These are phyloP conservation scores for Boletus barrowsii DNA, from an alignment of 768 basidiomycete species.

Conservation along the genomic window DNA sequence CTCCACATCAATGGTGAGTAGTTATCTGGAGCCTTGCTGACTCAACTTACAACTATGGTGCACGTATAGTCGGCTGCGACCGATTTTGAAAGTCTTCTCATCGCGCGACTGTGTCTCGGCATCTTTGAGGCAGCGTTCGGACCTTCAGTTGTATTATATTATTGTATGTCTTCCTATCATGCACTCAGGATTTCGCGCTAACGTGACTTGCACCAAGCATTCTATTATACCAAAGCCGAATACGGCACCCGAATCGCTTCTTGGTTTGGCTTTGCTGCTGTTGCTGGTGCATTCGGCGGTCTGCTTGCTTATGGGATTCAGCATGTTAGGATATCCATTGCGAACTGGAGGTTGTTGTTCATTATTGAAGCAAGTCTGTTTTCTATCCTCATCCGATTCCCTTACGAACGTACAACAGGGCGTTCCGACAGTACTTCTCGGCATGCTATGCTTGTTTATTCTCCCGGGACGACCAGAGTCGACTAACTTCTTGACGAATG, in stretches of 20 bases:
- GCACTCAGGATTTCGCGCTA: slow-evolving; percentile 13
- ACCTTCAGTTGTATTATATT: slow-evolving; percentile 32
- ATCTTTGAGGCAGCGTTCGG: slow-evolving; percentile 36
- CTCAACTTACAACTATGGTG: not conserved
- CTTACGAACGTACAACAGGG: slow-evolving; percentile 41
- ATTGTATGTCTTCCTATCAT: slow-evolving; percentile 15
- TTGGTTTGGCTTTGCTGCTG: slow-evolving; percentile 56
- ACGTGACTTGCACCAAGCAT: slow-evolving; percentile 29
- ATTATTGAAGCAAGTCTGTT: slow-evolving; percentile 21
- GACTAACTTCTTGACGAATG: slow-evolving; percentile 30
- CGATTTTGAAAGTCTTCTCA: slow-evolving; percentile 27
- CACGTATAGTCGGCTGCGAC: slow-evolving; percentile 23
- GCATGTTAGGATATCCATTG: slow-evolving; percentile 35
- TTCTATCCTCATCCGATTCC: not conserved
- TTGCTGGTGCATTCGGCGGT: slow-evolving; percentile 57
- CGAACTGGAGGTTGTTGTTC: slow-evolving; percentile 41
- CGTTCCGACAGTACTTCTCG: slow-evolving; percentile 41
- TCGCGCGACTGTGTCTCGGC: slow-evolving; percentile 32
- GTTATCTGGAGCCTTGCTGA: not conserved
- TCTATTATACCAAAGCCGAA: slow-evolving; percentile 49
- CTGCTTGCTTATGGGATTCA: slow-evolving; percentile 52
- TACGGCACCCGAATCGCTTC: slow-evolving; percentile 46
- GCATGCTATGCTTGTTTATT: slow-evolving; percentile 27
- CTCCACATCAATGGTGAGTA: slow-evolving; percentile 64
- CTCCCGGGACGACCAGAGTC: slow-evolving; percentile 34